phyloP scores from a whole-genome alignment of 345 rosid genomes.

The Microcos paniculata region DNA sequence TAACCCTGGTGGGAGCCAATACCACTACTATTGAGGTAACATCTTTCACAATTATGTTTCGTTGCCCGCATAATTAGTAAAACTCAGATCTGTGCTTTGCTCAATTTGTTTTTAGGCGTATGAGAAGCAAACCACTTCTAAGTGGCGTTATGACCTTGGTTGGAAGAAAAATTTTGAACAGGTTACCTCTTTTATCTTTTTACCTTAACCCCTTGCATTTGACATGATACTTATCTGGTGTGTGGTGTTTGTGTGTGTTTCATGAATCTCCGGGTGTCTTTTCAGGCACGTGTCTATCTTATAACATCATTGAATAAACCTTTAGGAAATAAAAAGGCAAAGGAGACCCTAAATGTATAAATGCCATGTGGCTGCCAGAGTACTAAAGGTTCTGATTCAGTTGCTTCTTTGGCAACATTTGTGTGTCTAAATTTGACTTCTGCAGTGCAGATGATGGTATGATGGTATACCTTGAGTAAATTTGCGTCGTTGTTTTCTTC shows the following conservation, averaged over 20 bases:
- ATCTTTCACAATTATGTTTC: constrained; percentile 5
- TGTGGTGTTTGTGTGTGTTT: not conserved
- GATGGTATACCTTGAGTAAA: not conserved
- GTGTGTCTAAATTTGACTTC: not conserved
- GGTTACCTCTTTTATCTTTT: constrained; percentile 30
- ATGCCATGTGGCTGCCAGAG: not conserved
- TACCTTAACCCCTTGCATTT: not conserved
- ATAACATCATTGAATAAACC: not conserved
- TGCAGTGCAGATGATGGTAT: not conserved
- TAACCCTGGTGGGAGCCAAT: constrained; percentile 56
- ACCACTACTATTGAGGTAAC: constrained; percentile 86
- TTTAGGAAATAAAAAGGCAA: not conserved
- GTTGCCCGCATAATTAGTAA: not conserved
- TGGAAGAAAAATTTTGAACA: constrained; percentile 74
- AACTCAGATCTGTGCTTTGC: constrained; percentile 1
- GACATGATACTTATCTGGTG: not conserved
- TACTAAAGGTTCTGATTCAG: not conserved
- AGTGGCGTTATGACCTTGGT: constrained; percentile 81
- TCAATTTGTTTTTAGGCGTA: constrained; percentile 53
- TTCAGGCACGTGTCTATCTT: not conserved
- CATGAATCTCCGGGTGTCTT: not conserved
- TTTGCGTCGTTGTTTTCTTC: too few species aligned
- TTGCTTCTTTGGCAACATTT: not conserved
- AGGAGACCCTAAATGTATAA: not conserved
- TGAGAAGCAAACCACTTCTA: constrained; percentile 62